Evolutionary conservation across 805 yeast genomes (phyloP).

Genomic region (Saturnispora galanensis): DNA sequence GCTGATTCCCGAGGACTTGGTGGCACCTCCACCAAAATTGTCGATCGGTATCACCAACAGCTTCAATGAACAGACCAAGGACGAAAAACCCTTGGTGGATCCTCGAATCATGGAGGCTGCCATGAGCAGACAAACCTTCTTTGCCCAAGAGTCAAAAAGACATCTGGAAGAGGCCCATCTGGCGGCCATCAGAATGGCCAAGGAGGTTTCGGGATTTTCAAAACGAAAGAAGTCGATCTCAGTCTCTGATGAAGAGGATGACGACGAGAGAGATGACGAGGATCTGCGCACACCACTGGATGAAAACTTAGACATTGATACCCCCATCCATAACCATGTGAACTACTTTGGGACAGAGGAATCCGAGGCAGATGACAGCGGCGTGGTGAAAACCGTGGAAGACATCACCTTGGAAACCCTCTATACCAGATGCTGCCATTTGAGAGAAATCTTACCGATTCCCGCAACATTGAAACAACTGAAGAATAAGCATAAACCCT

Average conservation of each 20-base stretch:
- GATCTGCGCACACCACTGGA: neutral
- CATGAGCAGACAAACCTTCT: conserved; percentile 45
- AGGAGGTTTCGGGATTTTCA: conserved; percentile 47
- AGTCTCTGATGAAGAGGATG: conserved; percentile 21
- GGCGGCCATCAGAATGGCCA: conserved; percentile 60
- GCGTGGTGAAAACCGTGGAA: conserved; percentile 21
- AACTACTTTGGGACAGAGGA: conserved; percentile 23
- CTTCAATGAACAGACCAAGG: conserved; percentile 24
- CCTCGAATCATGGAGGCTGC: conserved; percentile 46
- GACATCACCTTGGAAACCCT: conserved; percentile 36
- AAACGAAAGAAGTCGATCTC: conserved; percentile 15
- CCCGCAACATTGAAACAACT: conserved; percentile 46
- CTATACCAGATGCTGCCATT: conserved; percentile 41
- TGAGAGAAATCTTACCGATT: conserved; percentile 39
- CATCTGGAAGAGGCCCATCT: conserved; percentile 72
- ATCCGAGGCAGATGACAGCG: conserved; percentile 1
- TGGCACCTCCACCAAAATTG: conserved; percentile 52
- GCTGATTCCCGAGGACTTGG: conserved; percentile 54
- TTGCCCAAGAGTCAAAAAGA: conserved; percentile 50
- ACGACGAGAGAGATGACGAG: conserved; percentile 16
- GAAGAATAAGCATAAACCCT: conserved; percentile 39
- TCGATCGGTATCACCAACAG: conserved; percentile 58
- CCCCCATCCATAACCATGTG: conserved; percentile 46
- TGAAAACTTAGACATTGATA: conserved; percentile 46
- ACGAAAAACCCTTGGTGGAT: conserved; percentile 26